Percentiles rank a stretch among this genome's conserved stretches.
Evolutionary conservation across 441 rosid genomes (phyloP).

Genomic region (Viola pubescens): DNA sequence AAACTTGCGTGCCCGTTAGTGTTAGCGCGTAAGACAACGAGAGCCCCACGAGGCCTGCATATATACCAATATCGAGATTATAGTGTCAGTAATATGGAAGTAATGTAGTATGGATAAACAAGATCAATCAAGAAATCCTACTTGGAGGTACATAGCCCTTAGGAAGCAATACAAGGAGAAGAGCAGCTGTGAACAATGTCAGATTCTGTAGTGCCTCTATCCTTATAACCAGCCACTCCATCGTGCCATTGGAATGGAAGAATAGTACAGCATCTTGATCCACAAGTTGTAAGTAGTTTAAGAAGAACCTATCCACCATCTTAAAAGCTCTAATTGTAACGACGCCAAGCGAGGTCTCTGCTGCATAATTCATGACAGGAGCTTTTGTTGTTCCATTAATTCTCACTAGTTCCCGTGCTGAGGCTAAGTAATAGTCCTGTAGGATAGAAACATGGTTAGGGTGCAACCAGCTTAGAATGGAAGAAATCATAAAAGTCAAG

Average conservation of each 20-base stretch:
- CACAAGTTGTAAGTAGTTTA: conserved; percentile 47
- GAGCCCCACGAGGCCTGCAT: conserved; percentile 80
- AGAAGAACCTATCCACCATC: conserved; percentile 51
- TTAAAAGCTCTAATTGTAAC: conserved; percentile 79
- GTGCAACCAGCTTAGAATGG: conserved; percentile 1
- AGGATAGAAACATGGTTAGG: neutral
- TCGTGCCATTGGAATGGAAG: conserved; percentile 59
- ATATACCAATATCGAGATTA: too few species aligned
- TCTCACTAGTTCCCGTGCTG: conserved; percentile 74
- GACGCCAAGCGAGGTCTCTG: conserved; percentile 77
- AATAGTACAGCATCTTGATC: conserved; percentile 67
- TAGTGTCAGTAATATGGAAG: neutral
- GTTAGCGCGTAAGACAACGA: conserved; percentile 75
- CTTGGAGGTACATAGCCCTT: conserved; percentile 60
- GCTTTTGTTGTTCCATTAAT: conserved; percentile 92
- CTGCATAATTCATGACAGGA: conserved; percentile 73
- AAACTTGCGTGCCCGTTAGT: conserved; percentile 53
- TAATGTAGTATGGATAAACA: too few species aligned
- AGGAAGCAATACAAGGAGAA: conserved; percentile 66
- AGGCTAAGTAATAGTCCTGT: conserved; percentile 62
- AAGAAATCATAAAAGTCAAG: conserved; percentile 3
- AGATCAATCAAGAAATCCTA: conserved; percentile 7
- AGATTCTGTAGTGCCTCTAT: conserved; percentile 61
- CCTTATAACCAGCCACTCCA: conserved; percentile 76
- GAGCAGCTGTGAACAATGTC: conserved; percentile 64